Conservation (phyloP, 805 yeast species). For the Kodamaea hsintzibuensis region DNA sequence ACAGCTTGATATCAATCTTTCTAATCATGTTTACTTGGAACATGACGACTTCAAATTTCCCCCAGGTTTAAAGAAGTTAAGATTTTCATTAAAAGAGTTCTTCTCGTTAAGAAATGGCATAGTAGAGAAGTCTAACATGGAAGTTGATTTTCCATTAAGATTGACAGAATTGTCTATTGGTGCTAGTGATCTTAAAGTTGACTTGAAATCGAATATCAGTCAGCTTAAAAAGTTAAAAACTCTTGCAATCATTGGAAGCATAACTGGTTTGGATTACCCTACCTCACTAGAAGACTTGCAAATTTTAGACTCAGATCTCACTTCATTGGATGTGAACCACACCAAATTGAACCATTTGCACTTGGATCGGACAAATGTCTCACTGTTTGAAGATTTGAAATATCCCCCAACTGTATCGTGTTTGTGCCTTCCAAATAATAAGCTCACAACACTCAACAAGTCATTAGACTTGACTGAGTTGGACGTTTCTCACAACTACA, state of each 20-base stretch:
- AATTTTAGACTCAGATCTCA: background rate
- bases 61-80: background rate
- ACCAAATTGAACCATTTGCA: background rate
- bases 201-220: background rate
- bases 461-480: background rate
- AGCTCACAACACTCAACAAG: background rate
- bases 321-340: background rate
- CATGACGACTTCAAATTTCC: background rate
- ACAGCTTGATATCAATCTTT: background rate
- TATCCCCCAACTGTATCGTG: background rate
- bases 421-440: background rate
- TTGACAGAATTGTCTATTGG: background rate
- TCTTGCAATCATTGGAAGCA: background rate
- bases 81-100: background rate
- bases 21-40: background rate
- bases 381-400: background rate
- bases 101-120: background rate
- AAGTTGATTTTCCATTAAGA: background rate
- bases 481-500: background rate
- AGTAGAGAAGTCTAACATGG: background rate
- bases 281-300: background rate
- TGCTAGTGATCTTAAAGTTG: background rate
- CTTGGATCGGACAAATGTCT: background rate
- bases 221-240: background rate
- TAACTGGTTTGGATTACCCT: background rate